Evolutionary conservation across 2,329 filamentous ascomycete species (phyloP).

Genomic region (Colletotrichum neosansevieriae): DNA sequence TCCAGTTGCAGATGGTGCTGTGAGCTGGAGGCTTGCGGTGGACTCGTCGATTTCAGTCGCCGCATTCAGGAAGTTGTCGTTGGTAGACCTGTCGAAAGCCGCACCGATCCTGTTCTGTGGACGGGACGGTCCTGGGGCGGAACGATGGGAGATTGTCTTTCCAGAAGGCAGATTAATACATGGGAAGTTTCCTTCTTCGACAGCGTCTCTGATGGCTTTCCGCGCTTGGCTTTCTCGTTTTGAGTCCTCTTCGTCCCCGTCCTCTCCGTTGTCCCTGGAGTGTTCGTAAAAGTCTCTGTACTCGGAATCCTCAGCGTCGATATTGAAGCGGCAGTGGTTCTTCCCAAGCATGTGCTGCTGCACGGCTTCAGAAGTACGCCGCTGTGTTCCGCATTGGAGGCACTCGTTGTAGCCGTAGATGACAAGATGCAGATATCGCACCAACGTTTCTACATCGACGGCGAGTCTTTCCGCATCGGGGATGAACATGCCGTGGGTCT

Average conservation of each 20-base stretch:
- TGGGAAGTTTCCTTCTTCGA: slow-evolving; percentile 43
- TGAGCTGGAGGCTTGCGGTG: slow-evolving; percentile 7
- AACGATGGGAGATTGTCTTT: slow-evolving; percentile 49
- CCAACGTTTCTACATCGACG: slow-evolving; percentile 60
- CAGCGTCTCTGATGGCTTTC: slow-evolving; percentile 14
- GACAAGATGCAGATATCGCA: slow-evolving; percentile 61
- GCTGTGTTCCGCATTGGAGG: slow-evolving; percentile 60
- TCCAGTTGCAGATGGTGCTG: not conserved
- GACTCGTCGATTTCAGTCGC: not conserved
- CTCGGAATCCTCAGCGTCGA: slow-evolving; percentile 51
- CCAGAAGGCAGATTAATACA: slow-evolving; percentile 52
- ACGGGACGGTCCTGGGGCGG: slow-evolving; percentile 9
- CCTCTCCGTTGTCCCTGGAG: not conserved
- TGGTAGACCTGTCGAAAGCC: too few species aligned
- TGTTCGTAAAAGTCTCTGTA: slow-evolving; percentile 56
- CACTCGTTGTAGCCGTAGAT: slow-evolving; percentile 63
- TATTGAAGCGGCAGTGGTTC: slow-evolving; percentile 60
- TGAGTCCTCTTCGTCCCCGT: not conserved
- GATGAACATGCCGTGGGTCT: slow-evolving; percentile 60
- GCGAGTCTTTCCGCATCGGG: slow-evolving; percentile 53
- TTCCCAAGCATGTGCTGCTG: slow-evolving; percentile 65
- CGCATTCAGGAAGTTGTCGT: not conserved
- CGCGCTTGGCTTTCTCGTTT: not conserved
- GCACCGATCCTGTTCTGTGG: not conserved
- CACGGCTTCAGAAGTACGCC: slow-evolving; percentile 56